Percentiles rank a stretch among this genome's conserved stretches.
Evolutionary conservation across 1,139 yeast species (phyloP).

Genomic region (Geotrichum klebahnii): DNA sequence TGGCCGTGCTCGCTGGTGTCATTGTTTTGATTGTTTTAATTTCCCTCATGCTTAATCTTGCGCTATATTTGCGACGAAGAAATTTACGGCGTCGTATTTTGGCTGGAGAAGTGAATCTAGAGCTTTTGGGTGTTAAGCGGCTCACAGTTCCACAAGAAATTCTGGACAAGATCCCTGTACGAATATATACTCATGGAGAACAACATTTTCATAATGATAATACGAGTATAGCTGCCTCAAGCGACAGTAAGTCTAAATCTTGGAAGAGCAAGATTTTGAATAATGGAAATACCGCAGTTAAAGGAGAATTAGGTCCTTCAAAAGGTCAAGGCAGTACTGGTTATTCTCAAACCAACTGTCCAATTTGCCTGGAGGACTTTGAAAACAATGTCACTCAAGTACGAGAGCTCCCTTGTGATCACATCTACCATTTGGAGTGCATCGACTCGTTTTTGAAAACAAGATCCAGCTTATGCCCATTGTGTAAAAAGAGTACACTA

Average conservation of each 20-base stretch:
- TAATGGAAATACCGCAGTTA: background rate
- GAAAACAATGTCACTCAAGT: conserved; percentile 26
- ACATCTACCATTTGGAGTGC: conserved; percentile 32
- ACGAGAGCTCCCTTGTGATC: conserved; percentile 32
- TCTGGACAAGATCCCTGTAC: conserved; percentile 28
- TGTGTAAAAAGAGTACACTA: conserved; percentile 30
- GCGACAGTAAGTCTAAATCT: background rate
- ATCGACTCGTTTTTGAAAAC: conserved; percentile 30
- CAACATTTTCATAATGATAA: conserved; percentile 15
- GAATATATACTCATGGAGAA: conserved; percentile 24
- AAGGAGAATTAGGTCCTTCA: background rate
- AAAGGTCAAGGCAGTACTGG: conserved; percentile 10
- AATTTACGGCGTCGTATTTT: conserved; percentile 28
- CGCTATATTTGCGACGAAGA: conserved; percentile 27
- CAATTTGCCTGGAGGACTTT: conserved; percentile 34
- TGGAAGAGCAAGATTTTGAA: background rate
- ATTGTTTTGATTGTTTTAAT: conserved; percentile 16
- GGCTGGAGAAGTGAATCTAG: conserved; percentile 32
- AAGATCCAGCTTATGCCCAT: conserved; percentile 32
- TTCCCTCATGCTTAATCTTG: conserved; percentile 25
- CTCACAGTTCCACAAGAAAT: conserved; percentile 30
- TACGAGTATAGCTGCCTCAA: background rate
- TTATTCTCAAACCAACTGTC: conserved; percentile 30
- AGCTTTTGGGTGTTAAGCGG: conserved; percentile 29
- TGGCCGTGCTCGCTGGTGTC: conserved; percentile 24